Evolutionary conservation across 768 basidiomycete species (phyloP).

Genomic region (Tylopilus plumbeoviolaceoides): DNA sequence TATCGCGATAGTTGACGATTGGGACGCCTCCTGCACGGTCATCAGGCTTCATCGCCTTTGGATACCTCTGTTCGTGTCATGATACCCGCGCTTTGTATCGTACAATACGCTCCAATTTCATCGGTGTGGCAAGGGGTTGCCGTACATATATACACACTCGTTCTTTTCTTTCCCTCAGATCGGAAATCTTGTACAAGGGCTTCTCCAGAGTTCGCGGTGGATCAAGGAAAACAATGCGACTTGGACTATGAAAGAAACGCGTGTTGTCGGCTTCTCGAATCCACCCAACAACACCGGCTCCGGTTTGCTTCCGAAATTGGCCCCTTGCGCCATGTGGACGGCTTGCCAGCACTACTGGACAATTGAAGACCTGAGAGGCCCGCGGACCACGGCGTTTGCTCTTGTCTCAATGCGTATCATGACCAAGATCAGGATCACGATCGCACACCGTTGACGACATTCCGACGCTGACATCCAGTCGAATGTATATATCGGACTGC

Average conservation of each 20-base stretch:
- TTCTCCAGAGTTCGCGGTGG: background rate
- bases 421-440: background rate
- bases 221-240: background rate
- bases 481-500: background rate
- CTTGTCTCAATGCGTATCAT: background rate
- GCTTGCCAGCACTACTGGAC: background rate
- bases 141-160: background rate
- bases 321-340: background rate
- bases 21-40: conserved; percentile 4
- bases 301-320: background rate
- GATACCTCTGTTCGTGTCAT: conserved; percentile 12
- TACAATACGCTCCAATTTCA: conserved; percentile 6
- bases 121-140: conserved; percentile 21
- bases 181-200: background rate
- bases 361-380: background rate
- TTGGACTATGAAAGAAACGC: background rate
- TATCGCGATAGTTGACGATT: conserved; percentile 13
- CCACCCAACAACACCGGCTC: background rate
- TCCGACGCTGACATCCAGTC: background rate
- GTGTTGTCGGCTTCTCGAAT: background rate
- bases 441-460: background rate
- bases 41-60: background rate
- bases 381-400: background rate
- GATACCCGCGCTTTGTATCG: conserved; percentile 16
- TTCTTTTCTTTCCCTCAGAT: background rate